Evolutionary conservation across 176 grass and related monocot species (phyloP), one percentile per base, ranked within the genome.

Genomic region (Phoenix dactylifera): DNA sequence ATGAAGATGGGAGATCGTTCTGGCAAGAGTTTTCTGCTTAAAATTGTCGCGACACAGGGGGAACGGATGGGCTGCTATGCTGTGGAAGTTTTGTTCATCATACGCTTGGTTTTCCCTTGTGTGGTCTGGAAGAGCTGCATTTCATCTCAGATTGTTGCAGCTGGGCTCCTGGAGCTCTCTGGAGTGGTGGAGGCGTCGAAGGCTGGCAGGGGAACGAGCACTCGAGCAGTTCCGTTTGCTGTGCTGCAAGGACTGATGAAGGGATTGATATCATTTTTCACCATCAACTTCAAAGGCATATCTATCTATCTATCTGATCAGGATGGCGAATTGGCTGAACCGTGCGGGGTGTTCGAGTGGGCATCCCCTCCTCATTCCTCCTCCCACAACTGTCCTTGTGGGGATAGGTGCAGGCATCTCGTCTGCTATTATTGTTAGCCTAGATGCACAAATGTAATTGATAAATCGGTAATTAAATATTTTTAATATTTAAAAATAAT

Each of bases 221-320:
- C 82, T 53, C 85, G 82, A 50, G 86, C 86, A 1, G 82, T 85
- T 70, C 74, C 85, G 2, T 89, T 89, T 59, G 86, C 86, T 0
- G 86, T 89, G 59, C 85, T 89, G 70, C 86, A 85, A 64, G 86
- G 86, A 71, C 82, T 89, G 15, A 61, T 89, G n/a, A 89, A 89
- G 86, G 86, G 61, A 85, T 89, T 16, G 86, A 89, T 56, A 89
- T 82, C 0, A 92, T 20, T 80, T 66, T 92, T 92, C 74, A 87
- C 88, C 0, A 83, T 87, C 56, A 20, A 92, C 88, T 18, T 87
- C 88, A 59, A 92, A 92, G 74, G 83, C 83, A 20, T 20, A 20
- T 20, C 20, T 20, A 20, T 20, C 20, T 20, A 20, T 20, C 20
- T 20, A 18, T 74, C 70, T 0, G 88, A 92, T 5, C 83, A 86